A percentile compares a stretch with the other conserved stretches of the same genome.
phyloP scores from a whole-genome alignment of 2,329 filamentous ascomycete species.

The Sphaerulina musiva region DNA sequence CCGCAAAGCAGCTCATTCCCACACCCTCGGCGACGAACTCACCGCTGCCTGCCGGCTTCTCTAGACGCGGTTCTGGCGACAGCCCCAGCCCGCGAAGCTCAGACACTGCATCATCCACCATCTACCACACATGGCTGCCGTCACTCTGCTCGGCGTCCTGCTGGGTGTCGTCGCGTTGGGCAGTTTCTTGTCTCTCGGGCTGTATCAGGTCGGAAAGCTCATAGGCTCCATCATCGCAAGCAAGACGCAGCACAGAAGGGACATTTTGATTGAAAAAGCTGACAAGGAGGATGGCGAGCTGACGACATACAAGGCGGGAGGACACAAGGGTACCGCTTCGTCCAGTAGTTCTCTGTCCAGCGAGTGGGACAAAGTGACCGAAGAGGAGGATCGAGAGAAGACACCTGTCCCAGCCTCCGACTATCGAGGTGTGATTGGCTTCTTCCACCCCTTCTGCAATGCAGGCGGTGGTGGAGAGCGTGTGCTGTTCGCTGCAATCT shows the following conservation, averaged over 20 bases:
- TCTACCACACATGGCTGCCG: constrained; percentile 1
- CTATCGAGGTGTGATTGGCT: constrained; percentile 83
- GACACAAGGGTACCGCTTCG: constrained; percentile 13
- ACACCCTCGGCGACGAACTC: neutral
- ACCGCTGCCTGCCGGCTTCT: neutral
- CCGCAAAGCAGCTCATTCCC: neutral
- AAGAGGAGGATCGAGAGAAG: constrained; percentile 35
- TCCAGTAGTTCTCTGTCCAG: constrained; percentile 46
- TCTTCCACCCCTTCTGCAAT: constrained; percentile 98
- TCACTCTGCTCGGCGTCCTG: constrained; percentile 14
- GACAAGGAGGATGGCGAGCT: constrained; percentile 19
- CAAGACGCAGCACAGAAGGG: constrained; percentile 30
- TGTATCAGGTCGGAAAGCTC: constrained; percentile 23
- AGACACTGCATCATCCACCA: neutral
- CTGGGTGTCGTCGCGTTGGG: constrained; percentile 22
- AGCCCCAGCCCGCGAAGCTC: constrained; percentile 1
- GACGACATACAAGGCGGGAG: neutral
- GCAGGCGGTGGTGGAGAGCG: constrained; percentile 92
- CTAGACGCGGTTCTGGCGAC: constrained; percentile 3
- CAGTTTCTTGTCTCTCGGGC: constrained; percentile 24
- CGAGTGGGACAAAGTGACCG: constrained; percentile 64
- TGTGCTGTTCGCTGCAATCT: constrained; percentile 91
- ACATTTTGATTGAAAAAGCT: constrained; percentile 28
- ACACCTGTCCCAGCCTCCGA: constrained; percentile 44
- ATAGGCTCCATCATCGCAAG: constrained; percentile 27